Evolutionary conservation across 257 asterid genomes (phyloP), one percentile per base, ranked within the genome.

Genomic region (Plectranthus barbatus): DNA sequence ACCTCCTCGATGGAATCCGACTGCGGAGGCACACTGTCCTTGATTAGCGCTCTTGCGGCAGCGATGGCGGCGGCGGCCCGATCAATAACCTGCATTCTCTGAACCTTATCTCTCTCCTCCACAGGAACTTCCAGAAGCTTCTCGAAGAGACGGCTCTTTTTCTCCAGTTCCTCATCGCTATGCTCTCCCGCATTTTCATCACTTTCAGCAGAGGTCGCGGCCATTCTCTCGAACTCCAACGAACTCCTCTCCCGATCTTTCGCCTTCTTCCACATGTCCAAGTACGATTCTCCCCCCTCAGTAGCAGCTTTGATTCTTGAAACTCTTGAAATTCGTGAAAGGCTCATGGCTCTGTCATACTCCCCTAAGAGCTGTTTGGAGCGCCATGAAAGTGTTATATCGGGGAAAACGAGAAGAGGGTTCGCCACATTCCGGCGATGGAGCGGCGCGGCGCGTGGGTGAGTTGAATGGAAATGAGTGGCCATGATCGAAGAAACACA

Each of bases 21-120:
- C 79, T 33, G 56, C 62, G 51, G 56, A 45, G 60, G 63, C 23
- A 26, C 48, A 56, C 77, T 74, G 80, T 86, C 93, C 74, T 86
- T 67, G 13, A 92, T 62, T 72, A 92, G 69, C 5, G 96, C 87
- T 54, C 81, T 80, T 0, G 99, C 95, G 0, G 99, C 99, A 0
- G 99, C 81, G 5, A 92, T 75, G n/a, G 97, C 97, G 1, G 99
- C 99, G 4, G 97, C 93, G 11, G 99, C 99, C 20, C 99, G 96
- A 85, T 92, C 99, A 67, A 92, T 80, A 5, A 89, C 95, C 79
- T 92, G 97, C 87, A 85, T 77, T 72, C 87, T 78, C 80, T 92
- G 97, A 47, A 80, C 77, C 68, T 79, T 86, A 44, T 92, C 95
- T 24, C 99, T 85, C 61, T 92, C 96, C 62, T 89, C 94, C 40